Percentiles rank a stretch among this genome's conserved stretches.
Conservation (phyloP, 768 basidiomycete genomes). For the Boletus subcaerulescens region DNA sequence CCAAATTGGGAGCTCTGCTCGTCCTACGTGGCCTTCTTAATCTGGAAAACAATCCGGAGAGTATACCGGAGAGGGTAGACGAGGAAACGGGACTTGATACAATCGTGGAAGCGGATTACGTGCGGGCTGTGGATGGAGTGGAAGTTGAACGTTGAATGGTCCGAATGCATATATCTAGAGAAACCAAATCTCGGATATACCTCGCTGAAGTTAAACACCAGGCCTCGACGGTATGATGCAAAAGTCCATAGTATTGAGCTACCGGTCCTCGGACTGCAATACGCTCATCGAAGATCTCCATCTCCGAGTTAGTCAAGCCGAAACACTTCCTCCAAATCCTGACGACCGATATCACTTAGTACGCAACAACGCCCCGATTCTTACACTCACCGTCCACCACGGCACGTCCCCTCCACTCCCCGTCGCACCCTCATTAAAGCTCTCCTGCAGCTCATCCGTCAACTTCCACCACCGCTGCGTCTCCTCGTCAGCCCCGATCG, state of each 20-base stretch:
- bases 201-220: too few species aligned
- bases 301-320: neutral
- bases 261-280: too few species aligned
- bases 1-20: slow-evolving; percentile 72
- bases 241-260: too few species aligned
- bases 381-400: slow-evolving; percentile 60
- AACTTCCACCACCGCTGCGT: slow-evolving; percentile 78
- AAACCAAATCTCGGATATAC: too few species aligned
- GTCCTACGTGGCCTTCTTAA: slow-evolving; percentile 61
- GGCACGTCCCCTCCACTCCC: slow-evolving; percentile 67
- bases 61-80: slow-evolving; percentile 34
- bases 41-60: slow-evolving; percentile 37
- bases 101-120: slow-evolving; percentile 50
- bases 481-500: slow-evolving; percentile 59
- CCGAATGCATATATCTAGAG: neutral
- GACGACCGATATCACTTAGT: neutral
- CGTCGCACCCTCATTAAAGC: slow-evolving; percentile 62
- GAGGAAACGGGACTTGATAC: slow-evolving; percentile 41
- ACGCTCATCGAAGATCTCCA: too few species aligned
- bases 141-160: slow-evolving; percentile 38
- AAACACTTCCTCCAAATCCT: slow-evolving; percentile 67
- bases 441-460: slow-evolving; percentile 77
- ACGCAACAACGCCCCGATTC: neutral
- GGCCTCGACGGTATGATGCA: neutral
- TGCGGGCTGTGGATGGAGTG: slow-evolving; percentile 44